Evolutionary conservation across 345 rosid species (phyloP).

Genomic region (Dimocarpus longan): DNA sequence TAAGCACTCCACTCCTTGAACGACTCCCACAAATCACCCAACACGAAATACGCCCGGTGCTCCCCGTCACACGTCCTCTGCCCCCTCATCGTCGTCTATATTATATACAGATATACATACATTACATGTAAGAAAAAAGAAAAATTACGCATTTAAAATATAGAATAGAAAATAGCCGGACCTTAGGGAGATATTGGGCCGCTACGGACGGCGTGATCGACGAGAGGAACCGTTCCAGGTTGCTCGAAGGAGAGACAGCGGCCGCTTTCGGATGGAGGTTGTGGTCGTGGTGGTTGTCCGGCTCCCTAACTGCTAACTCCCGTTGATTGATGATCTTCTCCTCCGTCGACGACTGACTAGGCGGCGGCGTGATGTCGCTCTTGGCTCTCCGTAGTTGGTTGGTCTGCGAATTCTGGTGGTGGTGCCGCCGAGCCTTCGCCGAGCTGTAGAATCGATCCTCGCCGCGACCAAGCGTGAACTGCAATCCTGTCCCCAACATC

Average conservation of each 20-base stretch:
- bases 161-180: slow-evolving; percentile 1
- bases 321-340: not conserved
- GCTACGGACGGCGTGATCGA: slow-evolving; percentile 58
- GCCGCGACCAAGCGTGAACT: slow-evolving; percentile 42
- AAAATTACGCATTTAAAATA: too few species aligned
- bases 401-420: slow-evolving; percentile 34
- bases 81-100: slow-evolving; percentile 46
- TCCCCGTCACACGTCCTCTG: slow-evolving; percentile 41
- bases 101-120: not conserved
- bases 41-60: slow-evolving; percentile 50
- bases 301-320: slow-evolving; percentile 21
- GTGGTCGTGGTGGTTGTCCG: slow-evolving; percentile 19
- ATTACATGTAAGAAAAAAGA: not conserved
- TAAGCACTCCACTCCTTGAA: slow-evolving; percentile 84
- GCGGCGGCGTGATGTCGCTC: slow-evolving; percentile 31
- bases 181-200: slow-evolving; percentile 56
- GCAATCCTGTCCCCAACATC: slow-evolving; percentile 59
- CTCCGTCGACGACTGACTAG: slow-evolving; percentile 32
- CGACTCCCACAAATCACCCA: slow-evolving; percentile 83
- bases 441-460: slow-evolving; percentile 50
- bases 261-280: slow-evolving; percentile 25
- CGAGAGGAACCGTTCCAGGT: slow-evolving; percentile 54
- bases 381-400: slow-evolving; percentile 48
- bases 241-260: slow-evolving; percentile 34
- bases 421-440: slow-evolving; percentile 37